Evolutionary conservation across 2,329 filamentous ascomycete genomes (phyloP).

Genomic region (Gnomoniopsis smithogilvyi): DNA sequence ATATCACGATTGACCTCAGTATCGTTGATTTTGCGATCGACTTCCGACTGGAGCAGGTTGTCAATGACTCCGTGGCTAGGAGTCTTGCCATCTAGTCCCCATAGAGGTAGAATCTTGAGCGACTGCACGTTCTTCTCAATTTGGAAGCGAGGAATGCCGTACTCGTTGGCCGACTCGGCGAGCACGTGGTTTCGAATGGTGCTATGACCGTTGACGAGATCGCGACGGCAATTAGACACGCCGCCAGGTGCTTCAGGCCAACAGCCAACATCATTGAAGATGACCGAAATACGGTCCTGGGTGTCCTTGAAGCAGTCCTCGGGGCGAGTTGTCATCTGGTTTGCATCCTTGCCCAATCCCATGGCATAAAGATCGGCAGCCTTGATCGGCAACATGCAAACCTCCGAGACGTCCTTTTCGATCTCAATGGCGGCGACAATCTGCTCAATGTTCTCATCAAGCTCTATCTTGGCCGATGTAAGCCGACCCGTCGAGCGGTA

Average conservation of each 20-base stretch:
- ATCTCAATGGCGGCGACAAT: constrained; percentile 36
- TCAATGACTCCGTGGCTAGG: constrained; percentile 52
- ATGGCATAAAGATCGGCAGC: constrained; percentile 38
- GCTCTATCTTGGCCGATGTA: constrained; percentile 37
- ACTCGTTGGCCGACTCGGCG: constrained; percentile 53
- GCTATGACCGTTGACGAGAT: constrained; percentile 50
- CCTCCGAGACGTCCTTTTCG: constrained; percentile 34
- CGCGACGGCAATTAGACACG: constrained; percentile 52
- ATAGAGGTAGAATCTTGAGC: constrained; percentile 50
- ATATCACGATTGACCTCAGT: constrained; percentile 41
- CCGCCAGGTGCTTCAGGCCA: constrained; percentile 53
- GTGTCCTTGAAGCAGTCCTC: constrained; percentile 44
- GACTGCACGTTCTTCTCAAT: constrained; percentile 53
- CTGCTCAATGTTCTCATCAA: constrained; percentile 34
- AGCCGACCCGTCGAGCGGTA: constrained; percentile 40
- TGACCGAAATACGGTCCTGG: constrained; percentile 44
- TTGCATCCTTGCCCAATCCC: constrained; percentile 39
- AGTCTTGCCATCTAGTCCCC: constrained; percentile 51
- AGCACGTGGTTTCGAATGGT: constrained; percentile 54
- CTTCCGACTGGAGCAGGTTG: constrained; percentile 48
- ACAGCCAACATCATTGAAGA: constrained; percentile 49
- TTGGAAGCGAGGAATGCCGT: constrained; percentile 51
- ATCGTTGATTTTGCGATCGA: constrained; percentile 42
- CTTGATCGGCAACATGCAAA: constrained; percentile 36
- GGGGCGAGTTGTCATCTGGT: constrained; percentile 35